phyloP scores from a whole-genome alignment of 2,329 filamentous ascomycete species.

The Arachnomyces sp. region DNA sequence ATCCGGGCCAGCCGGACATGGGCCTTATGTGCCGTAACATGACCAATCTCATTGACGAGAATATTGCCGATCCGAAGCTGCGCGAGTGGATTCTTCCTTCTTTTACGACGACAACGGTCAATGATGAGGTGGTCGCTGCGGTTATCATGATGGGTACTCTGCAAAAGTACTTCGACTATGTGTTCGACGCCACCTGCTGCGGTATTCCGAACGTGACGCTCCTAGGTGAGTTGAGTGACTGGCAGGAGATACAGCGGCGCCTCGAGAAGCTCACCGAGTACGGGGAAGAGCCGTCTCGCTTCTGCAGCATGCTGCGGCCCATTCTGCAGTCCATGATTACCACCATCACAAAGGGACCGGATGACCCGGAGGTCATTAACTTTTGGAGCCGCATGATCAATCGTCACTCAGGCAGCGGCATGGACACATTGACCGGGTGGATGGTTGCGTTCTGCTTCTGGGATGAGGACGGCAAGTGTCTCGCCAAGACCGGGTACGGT shows the following conservation, averaged over 20 bases:
- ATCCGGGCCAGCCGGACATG: conserved; percentile 23
- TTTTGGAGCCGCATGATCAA: no score
- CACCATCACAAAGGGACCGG: no score
- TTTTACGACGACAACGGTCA: conserved; percentile 44
- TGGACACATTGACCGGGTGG: no score
- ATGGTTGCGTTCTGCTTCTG: no score
- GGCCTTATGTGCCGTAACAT: no score
- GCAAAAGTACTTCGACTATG: conserved; percentile 42
- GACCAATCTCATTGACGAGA: no score
- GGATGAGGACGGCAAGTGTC: no score
- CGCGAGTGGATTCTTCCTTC: conserved; percentile 43
- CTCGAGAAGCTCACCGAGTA: conserved; percentile 39
- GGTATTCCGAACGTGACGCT: conserved; percentile 48
- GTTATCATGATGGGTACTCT: conserved; percentile 46
- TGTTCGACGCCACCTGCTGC: conserved; percentile 27
- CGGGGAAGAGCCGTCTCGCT: conserved; percentile 39
- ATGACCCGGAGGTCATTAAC: no score
- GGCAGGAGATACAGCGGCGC: conserved; percentile 33
- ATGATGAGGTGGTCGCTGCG: conserved; percentile 36
- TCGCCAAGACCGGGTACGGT: no score
- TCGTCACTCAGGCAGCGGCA: no score
- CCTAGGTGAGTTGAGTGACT: conserved; percentile 41
- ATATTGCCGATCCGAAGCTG: conserved; percentile 36
- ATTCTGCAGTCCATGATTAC: no score
- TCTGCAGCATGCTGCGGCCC: no score